Percentiles rank a stretch among this genome's conserved stretches.
phyloP scores from a whole-genome alignment of 768 basidiomycete genomes.

The Lyophyllum decastes region DNA sequence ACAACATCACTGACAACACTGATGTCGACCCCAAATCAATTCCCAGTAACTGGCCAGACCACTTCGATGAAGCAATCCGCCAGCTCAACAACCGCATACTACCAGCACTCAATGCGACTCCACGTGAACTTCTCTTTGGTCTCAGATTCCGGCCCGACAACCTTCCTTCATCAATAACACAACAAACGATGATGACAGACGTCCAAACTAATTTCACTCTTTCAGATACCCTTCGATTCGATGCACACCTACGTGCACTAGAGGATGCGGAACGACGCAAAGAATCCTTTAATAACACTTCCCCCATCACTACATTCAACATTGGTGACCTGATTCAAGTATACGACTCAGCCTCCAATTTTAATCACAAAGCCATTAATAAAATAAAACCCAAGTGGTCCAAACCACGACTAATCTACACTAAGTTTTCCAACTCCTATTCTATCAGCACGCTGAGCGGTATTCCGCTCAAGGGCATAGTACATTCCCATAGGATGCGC shows the following conservation, averaged over 20 bases:
- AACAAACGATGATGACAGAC: background rate
- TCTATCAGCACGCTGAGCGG: background rate
- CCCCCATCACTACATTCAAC: background rate
- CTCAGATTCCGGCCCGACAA: background rate
- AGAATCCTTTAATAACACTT: conserved; percentile 1
- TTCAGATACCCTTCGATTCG: background rate
- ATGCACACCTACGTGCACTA: background rate
- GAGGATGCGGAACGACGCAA: conserved; percentile 1
- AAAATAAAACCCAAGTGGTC: conserved; percentile 2
- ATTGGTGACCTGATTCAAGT: background rate
- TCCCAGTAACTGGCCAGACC: background rate
- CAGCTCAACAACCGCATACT: background rate
- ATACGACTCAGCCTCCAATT: conserved; percentile 2
- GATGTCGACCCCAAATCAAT: background rate
- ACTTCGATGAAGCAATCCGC: background rate
- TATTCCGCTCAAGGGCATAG: conserved; percentile 1
- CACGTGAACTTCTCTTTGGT: background rate
- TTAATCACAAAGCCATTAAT: background rate
- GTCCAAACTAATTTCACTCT: background rate
- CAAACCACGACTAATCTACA: background rate
- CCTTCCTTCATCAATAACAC: background rate
- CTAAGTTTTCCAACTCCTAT: conserved; percentile 5
- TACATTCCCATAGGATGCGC: background rate
- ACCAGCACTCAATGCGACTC: background rate
- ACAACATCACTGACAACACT: background rate